Conservation (phyloP, 2,329 filamentous ascomycete species). For the Hypoxylon sp. region DNA sequence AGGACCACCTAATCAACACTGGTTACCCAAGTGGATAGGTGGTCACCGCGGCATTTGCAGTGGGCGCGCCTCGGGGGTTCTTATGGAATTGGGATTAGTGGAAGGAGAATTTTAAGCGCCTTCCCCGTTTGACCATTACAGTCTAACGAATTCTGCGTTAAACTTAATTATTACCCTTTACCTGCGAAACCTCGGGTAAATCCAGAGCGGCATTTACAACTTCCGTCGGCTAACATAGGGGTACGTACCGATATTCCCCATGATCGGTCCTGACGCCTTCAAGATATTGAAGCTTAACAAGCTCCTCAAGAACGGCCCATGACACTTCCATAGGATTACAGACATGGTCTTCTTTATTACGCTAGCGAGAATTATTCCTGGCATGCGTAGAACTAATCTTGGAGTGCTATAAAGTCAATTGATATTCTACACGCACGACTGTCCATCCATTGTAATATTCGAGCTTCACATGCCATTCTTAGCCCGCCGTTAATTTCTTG, state of each 20-base stretch:
- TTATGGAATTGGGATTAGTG: slow-evolving; percentile 67
- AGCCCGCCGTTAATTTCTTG: too few species aligned
- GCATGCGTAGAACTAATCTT: not conserved
- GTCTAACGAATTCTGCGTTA: slow-evolving; percentile 53
- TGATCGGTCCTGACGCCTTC: too few species aligned
- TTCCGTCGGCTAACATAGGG: slow-evolving; percentile 3
- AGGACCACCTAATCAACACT: slow-evolving; percentile 73
- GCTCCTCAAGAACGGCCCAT: not conserved
- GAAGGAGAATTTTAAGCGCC: slow-evolving; percentile 65
- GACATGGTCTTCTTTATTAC: not conserved
- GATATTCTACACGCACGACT: not conserved
- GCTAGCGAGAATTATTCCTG: not conserved
- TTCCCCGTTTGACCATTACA: slow-evolving; percentile 75
- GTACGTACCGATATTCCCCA: too few species aligned
- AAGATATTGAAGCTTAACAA: slow-evolving; percentile 3
- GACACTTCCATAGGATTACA: not conserved
- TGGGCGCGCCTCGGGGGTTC: slow-evolving; percentile 71
- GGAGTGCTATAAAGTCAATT: not conserved
- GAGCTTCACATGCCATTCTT: not conserved
- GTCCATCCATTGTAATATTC: not conserved
- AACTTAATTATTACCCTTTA: not conserved
- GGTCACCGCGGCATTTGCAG: slow-evolving; percentile 76
- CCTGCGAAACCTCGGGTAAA: slow-evolving; percentile 30
- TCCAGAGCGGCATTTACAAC: not conserved
- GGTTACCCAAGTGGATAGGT: slow-evolving; percentile 76